Percentiles rank a stretch among this genome's conserved stretches.
These are phyloP conservation scores for Chaetomium globosum DNA, from an alignment of 2,329 filamentous ascomycete genomes.

Conservation along the genomic window DNA sequence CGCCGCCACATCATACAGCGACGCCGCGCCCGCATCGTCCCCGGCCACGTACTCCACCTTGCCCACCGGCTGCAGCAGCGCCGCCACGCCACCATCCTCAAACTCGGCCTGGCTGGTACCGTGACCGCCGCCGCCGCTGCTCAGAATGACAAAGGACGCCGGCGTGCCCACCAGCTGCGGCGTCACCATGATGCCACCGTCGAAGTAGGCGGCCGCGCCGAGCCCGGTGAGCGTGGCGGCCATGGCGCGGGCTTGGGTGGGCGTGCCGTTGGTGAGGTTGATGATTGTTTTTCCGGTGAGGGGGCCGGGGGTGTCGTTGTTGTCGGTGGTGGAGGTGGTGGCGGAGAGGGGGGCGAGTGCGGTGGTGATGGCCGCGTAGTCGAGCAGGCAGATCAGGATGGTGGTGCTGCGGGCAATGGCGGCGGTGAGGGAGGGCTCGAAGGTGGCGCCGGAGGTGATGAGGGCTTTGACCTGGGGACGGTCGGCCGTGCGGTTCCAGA, in stretches of 20 bases:
- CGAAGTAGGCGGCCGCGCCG: constrained; percentile 34
- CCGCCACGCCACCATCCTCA: not conserved
- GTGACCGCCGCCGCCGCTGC: constrained; percentile 37
- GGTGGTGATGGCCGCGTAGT: constrained; percentile 35
- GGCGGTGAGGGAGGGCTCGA: constrained; percentile 26
- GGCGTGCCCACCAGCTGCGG: constrained; percentile 38
- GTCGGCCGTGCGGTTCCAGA: constrained; percentile 37
- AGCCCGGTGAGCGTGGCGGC: constrained; percentile 26
- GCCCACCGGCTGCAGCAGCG: constrained; percentile 34
- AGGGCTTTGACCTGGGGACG: constrained; percentile 30
- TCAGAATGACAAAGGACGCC: constrained; percentile 32
- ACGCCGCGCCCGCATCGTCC: constrained; percentile 33
- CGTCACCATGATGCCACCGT: constrained; percentile 41
- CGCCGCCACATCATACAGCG: constrained; percentile 37
- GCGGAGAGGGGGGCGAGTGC: constrained; percentile 17
- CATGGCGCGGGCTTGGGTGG: constrained; percentile 33
- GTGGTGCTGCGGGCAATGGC: constrained; percentile 31
- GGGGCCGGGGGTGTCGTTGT: not conserved
- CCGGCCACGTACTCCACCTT: constrained; percentile 29
- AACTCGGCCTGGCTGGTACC: constrained; percentile 25
- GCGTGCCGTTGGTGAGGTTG: constrained; percentile 40
- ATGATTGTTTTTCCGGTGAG: constrained; percentile 37
- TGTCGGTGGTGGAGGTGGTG: constrained; percentile 2
- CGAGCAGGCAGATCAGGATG: constrained; percentile 37
- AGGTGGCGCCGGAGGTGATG: constrained; percentile 25